Evolutionary conservation across 345 rosid genomes (phyloP).

Genomic region (Salix purpurea): DNA sequence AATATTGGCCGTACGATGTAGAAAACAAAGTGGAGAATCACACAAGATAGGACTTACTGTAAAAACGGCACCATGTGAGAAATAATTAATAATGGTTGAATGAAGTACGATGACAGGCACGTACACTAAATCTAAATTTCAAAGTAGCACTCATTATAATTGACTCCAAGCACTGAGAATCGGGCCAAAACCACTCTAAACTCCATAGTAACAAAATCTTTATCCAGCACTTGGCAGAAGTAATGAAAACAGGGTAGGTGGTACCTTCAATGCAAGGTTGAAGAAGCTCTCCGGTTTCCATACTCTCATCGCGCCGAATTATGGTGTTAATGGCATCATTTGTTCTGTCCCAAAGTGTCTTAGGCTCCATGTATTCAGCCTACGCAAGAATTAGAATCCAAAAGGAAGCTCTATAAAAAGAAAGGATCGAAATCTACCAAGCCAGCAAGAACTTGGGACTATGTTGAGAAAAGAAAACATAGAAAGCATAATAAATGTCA

Average conservation of each 20-base stretch:
- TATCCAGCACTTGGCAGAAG: neutral
- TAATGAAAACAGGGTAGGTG: neutral
- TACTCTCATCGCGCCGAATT: conserved; percentile 50
- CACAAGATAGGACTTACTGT: neutral
- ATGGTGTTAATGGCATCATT: conserved; percentile 68
- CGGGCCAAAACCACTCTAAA: neutral
- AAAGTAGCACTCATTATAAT: neutral
- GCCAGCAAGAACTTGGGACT: neutral
- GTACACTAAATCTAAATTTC: neutral
- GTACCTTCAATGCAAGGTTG: conserved; percentile 80
- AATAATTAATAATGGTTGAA: neutral
- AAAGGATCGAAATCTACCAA: conserved; percentile 8
- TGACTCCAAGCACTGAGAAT: neutral
- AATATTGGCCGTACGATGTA: neutral
- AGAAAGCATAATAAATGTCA: neutral
- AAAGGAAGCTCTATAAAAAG: neutral
- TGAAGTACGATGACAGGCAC: neutral
- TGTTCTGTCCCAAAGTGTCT: conserved; percentile 51
- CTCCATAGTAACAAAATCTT: neutral
- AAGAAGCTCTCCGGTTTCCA: conserved; percentile 60
- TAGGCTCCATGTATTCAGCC: conserved; percentile 60
- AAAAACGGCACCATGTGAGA: neutral
- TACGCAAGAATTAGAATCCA: conserved; percentile 21
- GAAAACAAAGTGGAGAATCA: neutral
- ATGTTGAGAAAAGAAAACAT: neutral